These are phyloP conservation scores for Umbelopsis sp. DNA, from an alignment of 371 early-diverging fungal genomes.

Conservation along the genomic window DNA sequence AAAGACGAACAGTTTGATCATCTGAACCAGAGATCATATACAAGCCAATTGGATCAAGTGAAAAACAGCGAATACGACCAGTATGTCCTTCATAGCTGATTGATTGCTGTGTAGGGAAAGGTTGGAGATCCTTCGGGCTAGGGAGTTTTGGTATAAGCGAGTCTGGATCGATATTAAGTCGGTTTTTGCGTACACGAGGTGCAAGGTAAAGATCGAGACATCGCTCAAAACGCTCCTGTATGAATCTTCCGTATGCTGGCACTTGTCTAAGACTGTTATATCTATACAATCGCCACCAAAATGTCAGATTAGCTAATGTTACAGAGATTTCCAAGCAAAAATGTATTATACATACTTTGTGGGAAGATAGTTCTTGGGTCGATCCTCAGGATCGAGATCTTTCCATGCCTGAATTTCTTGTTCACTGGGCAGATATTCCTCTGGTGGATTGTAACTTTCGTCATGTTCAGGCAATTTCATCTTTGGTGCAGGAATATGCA, in stretches of 20 bases:
- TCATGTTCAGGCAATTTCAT: conserved; percentile 86
- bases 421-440: conserved; percentile 88
- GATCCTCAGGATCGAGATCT: conserved; percentile 76
- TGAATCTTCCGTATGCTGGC: conserved; percentile 83
- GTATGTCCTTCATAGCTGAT: conserved; percentile 85
- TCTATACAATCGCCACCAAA: conserved; percentile 24
- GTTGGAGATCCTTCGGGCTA: conserved; percentile 91
- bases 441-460: conserved; percentile 97
- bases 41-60: conserved; percentile 90
- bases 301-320: conserved; percentile 2
- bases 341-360: conserved; percentile 57
- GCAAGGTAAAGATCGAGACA: conserved; percentile 96
- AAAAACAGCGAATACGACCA: conserved; percentile 76
- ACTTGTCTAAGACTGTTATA: conserved; percentile 80
- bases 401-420: conserved; percentile 83
- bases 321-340: not conserved
- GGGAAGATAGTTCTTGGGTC: conserved; percentile 84
- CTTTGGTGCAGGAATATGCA: conserved; percentile 94
- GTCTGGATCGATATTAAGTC: conserved; percentile 89
- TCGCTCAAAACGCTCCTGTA: conserved; percentile 94
- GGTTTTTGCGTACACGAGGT: conserved; percentile 89
- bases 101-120: conserved; percentile 87
- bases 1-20: conserved; percentile 85
- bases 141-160: conserved; percentile 95
- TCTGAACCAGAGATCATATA: conserved; percentile 90